Conservation (phyloP, 1,284 basidiomycete genomes). For the Malassezia obtusa region DNA sequence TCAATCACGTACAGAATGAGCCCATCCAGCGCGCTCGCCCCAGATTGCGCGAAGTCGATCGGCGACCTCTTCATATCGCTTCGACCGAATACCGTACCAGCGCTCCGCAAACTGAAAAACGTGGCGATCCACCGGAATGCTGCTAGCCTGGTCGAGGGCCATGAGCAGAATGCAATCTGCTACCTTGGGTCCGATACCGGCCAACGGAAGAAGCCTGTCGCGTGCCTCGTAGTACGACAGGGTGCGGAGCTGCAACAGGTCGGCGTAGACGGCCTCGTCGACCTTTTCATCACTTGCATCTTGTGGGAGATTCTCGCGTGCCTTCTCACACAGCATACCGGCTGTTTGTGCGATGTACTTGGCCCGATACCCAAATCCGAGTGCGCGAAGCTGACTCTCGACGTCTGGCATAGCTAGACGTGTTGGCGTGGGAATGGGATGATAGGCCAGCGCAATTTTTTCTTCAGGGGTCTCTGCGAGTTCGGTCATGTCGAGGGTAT, state of each 20-base stretch:
- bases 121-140: slow-evolving; percentile 46
- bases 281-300: background rate
- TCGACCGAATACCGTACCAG: slow-evolving; percentile 38
- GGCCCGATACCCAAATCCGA: slow-evolving; percentile 94
- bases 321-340: slow-evolving; percentile 57
- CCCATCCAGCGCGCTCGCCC: slow-evolving; percentile 46
- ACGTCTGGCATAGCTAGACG: slow-evolving; percentile 58
- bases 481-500: slow-evolving; percentile 1
- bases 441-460: slow-evolving; percentile 52
- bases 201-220: slow-evolving; percentile 62
- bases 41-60: slow-evolving; percentile 36
- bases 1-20: slow-evolving; percentile 29
- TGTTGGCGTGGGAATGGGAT: slow-evolving; percentile 74
- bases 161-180: slow-evolving; percentile 73
- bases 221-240: slow-evolving; percentile 58
- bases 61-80: slow-evolving; percentile 42
- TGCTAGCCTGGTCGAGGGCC: slow-evolving; percentile 67
- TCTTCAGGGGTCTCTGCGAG: background rate
- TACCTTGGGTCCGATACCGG: slow-evolving; percentile 81
- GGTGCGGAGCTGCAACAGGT: slow-evolving; percentile 57
- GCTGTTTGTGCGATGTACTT: slow-evolving; percentile 77
- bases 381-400: slow-evolving; percentile 55
- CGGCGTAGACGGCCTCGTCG: slow-evolving; percentile 51
- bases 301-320: background rate
- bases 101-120: slow-evolving; percentile 45